Evolutionary conservation across 1,139 yeast genomes (phyloP), one percentile per base, ranked within the genome.

Genomic region (Lodderomyces oxycetoniae): DNA sequence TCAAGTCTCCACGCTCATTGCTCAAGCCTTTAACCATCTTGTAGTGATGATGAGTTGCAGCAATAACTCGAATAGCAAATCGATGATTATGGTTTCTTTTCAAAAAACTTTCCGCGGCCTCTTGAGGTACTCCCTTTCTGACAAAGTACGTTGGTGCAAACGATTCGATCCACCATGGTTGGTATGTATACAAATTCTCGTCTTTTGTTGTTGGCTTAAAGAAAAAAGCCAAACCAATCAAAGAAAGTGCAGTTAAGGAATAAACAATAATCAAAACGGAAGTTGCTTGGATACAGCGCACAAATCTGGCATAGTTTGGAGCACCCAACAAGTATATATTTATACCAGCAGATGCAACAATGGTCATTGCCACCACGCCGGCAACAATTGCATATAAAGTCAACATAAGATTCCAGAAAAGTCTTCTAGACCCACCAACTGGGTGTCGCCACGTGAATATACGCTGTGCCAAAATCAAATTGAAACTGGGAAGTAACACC

Each of bases 361-460:
- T 71, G 2, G 89, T 84, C 77, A 81, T 74, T 6, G 67, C 72
- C 31, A 82, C 68, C 32, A 83, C 64, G 9, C 77, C 78, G 31
- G 69, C 38, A 19, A 83, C 89, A 33, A 79, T 42, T 3, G 56
- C 52, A 52, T 84, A 83, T 24, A 75, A 48, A 1, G 54, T 35
- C 30, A 70, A 50, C 83, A 83, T 79, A 28, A 63, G 39, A 11
- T 46, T 43, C 77, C 82, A 77, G 50, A 81, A 79, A 31, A 69
- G 48, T 36, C 54, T 60, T 30, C 74, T 55, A 15, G 78, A 67
- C 36, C 91, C 93, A 20, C 83, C 75, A 32, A 77, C 82, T 3
- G 94, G 93, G 51, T 84, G 93, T 50, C 85, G 66, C 87, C 91
- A 81, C 6, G 89, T 81, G 59, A 82, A 83, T 30, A 83, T 66